Conservation (phyloP, 2,329 filamentous ascomycete genomes). For the Alternaria brassicae region DNA sequence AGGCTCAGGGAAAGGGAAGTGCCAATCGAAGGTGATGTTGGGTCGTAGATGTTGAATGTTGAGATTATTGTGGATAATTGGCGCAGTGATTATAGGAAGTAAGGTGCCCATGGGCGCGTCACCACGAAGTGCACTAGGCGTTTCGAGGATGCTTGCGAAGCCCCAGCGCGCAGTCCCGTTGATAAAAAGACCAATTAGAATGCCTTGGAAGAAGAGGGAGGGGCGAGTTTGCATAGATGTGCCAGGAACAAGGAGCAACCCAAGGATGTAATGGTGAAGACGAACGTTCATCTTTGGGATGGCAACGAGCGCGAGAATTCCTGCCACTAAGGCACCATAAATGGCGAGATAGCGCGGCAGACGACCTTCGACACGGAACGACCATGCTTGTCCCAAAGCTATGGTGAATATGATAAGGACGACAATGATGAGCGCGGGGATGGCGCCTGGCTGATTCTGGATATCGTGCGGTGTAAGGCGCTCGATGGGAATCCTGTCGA, state of each 20-base stretch:
- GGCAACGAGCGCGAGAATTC: slow-evolving; percentile 73
- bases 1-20: slow-evolving; percentile 52
- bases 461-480: slow-evolving; percentile 92
- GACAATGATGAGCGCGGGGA: slow-evolving; percentile 80
- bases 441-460: slow-evolving; percentile 85
- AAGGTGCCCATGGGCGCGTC: slow-evolving; percentile 62
- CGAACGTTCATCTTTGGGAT: slow-evolving; percentile 81
- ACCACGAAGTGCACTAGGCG: slow-evolving; percentile 71
- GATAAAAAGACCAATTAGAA: slow-evolving; percentile 89
- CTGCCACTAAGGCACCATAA: slow-evolving; percentile 80
- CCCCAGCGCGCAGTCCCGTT: slow-evolving; percentile 95
- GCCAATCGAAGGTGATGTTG: slow-evolving; percentile 70
- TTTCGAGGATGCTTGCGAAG: slow-evolving; percentile 88
- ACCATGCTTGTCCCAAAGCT: slow-evolving; percentile 78
- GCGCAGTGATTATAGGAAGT: slow-evolving; percentile 59
- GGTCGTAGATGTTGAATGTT: slow-evolving; percentile 50
- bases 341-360: slow-evolving; percentile 79
- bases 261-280: slow-evolving; percentile 95
- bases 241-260: slow-evolving; percentile 83
- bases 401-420: slow-evolving; percentile 73
- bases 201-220: slow-evolving; percentile 83
- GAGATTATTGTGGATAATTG: slow-evolving; percentile 56
- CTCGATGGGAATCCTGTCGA: slow-evolving; percentile 91
- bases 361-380: slow-evolving; percentile 83
- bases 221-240: slow-evolving; percentile 88